A percentile compares a stretch with the other conserved stretches of the same genome.
Conservation (phyloP, 1,284 basidiomycete species). For the Malassezia obtusa region DNA sequence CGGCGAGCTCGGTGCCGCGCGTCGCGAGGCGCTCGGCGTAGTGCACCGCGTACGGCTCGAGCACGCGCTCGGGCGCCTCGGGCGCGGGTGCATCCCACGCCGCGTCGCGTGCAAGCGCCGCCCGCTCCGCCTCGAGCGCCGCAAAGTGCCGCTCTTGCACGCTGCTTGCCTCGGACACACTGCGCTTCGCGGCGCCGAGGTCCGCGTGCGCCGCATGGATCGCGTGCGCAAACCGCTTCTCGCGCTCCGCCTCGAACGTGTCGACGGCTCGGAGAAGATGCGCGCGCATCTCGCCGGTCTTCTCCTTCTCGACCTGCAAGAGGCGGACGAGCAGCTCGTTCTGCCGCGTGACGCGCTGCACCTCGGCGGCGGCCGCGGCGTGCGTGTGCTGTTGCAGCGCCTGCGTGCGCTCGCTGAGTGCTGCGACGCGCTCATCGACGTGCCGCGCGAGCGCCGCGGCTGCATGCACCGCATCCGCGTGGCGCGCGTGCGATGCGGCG, state of each 20-base stretch:
- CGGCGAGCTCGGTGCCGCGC: neutral
- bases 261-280: constrained; percentile 1
- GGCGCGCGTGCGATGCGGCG: neutral
- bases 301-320: neutral
- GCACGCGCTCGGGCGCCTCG: neutral
- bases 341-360: neutral
- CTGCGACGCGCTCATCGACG: neutral
- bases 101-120: neutral
- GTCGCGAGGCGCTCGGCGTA: neutral
- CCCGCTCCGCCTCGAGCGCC: neutral
- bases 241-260: constrained; percentile 4
- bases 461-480: neutral
- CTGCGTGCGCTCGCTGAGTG: neutral
- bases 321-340: neutral
- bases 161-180: neutral
- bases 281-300: constrained; percentile 1
- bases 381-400: neutral
- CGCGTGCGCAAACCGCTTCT: neutral
- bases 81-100: constrained; percentile 1
- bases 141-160: neutral
- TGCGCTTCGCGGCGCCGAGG: neutral
- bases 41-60: neutral
- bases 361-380: neutral
- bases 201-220: neutral
- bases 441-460: neutral